Evolutionary conservation across 805 yeast genomes (phyloP).

Genomic region (Candida silvatica): DNA sequence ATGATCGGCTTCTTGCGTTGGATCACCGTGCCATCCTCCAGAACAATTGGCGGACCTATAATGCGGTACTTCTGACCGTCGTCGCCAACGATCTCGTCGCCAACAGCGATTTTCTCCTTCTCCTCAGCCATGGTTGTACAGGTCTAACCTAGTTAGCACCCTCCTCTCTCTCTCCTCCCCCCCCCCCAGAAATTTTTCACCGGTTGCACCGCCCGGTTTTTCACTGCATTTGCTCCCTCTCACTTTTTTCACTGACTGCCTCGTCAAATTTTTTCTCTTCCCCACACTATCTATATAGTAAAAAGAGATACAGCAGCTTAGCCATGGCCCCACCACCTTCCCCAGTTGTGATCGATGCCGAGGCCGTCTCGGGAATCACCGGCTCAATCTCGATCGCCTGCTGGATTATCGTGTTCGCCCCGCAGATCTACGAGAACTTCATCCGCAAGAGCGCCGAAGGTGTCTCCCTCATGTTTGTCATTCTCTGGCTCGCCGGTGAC

Average conservation of each 20-base stretch:
- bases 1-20: slow-evolving; percentile 18
- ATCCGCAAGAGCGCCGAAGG: slow-evolving; percentile 84
- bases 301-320: no score
- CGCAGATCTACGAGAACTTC: slow-evolving; percentile 91
- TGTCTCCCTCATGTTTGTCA: slow-evolving; percentile 73
- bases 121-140: no score
- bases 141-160: no score
- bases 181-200: no score
- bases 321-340: slow-evolving; percentile 57
- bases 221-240: no score
- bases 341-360: slow-evolving; percentile 56
- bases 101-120: no score
- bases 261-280: neutral
- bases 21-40: neutral
- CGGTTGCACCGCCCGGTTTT: no score
- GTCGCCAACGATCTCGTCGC: no score
- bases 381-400: slow-evolving; percentile 91
- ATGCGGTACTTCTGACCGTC: no score
- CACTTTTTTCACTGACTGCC: neutral
- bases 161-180: no score
- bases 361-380: slow-evolving; percentile 70
- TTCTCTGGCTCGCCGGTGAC: slow-evolving; percentile 91
- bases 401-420: slow-evolving; percentile 97
- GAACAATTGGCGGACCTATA: no score
- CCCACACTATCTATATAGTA: neutral